Percentiles rank a stretch among this genome's conserved stretches.
Evolutionary conservation across 768 basidiomycete species (phyloP).

Genomic region (Stropharia rugosoannulata): DNA sequence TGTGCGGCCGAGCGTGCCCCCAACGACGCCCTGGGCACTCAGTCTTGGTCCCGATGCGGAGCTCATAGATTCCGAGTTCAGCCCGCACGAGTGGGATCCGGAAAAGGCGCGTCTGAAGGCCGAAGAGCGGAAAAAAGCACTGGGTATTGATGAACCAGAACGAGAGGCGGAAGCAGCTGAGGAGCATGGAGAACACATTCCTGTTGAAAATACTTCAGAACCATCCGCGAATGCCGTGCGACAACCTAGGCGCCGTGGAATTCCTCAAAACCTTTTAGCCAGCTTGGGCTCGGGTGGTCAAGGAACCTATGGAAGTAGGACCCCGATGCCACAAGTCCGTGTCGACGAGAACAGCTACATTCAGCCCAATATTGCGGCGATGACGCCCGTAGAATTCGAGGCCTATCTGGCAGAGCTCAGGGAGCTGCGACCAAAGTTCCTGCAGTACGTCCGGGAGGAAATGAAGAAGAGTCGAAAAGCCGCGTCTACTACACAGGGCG

Average conservation of each 20-base stretch:
- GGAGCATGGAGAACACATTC: too few relatives aligned
- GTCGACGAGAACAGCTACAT: slow-evolving; percentile 13
- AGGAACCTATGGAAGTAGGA: slow-evolving; percentile 20
- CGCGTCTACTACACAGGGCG: too few relatives aligned
- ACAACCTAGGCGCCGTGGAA: too few relatives aligned
- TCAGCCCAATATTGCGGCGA: slow-evolving; percentile 53
- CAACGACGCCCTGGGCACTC: slow-evolving; percentile 34
- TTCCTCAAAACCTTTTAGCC: background rate
- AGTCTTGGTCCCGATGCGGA: slow-evolving; percentile 32
- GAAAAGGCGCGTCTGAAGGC: background rate
- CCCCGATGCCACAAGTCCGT: background rate
- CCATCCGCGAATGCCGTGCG: too few relatives aligned
- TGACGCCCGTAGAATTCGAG: slow-evolving; percentile 58
- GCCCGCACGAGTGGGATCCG: slow-evolving; percentile 23
- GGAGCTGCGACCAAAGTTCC: slow-evolving; percentile 53
- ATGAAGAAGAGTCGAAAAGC: slow-evolving; percentile 14
- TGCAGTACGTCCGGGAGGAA: slow-evolving; percentile 35
- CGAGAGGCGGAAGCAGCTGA: too few relatives aligned
- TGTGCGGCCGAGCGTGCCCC: slow-evolving; percentile 28
- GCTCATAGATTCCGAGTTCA: slow-evolving; percentile 29
- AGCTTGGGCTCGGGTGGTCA: slow-evolving; percentile 16
- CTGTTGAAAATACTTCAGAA: too few relatives aligned
- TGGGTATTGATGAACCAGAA: background rate
- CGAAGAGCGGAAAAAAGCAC: background rate
- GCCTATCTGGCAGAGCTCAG: slow-evolving; percentile 62